These are phyloP conservation scores for Corylus avellana DNA, from an alignment of 306 rosid species.

Conservation along the genomic window DNA sequence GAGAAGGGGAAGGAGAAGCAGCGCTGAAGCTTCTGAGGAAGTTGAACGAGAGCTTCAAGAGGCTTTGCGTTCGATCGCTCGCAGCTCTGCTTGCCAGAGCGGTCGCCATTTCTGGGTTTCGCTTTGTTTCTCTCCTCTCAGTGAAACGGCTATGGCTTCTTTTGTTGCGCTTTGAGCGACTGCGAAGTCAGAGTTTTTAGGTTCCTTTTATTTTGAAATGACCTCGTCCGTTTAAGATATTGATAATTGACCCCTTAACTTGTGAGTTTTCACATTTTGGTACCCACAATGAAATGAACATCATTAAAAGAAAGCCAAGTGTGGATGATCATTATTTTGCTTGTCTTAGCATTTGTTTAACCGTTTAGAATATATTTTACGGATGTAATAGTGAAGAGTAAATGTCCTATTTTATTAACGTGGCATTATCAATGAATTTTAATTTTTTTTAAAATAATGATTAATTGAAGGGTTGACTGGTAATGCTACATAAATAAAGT, in stretches of 20 bases:
- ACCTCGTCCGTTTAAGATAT: neutral
- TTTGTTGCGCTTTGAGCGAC: neutral
- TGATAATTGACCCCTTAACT: neutral
- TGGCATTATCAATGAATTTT: no score
- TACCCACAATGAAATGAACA: no score
- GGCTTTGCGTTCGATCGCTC: slow-evolving; percentile 33
- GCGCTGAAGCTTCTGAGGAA: slow-evolving; percentile 59
- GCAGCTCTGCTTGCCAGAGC: slow-evolving; percentile 44
- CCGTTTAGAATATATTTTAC: no score
- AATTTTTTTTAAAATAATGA: no score
- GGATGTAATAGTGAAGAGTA: no score
- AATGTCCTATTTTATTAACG: no score
- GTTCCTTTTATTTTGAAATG: neutral
- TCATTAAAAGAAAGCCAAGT: no score
- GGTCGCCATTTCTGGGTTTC: slow-evolving; percentile 48
- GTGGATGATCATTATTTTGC: no score
- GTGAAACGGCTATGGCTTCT: neutral
- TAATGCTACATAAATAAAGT: no score
- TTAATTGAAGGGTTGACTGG: no score
- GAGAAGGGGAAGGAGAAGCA: slow-evolving; percentile 22
- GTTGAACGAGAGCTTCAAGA: slow-evolving; percentile 44
- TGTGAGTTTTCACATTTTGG: neutral
- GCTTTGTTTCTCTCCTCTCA: neutral
- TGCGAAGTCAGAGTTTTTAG: neutral
- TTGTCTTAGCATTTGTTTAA: slow-evolving; percentile 9